Conservation (phyloP, 2,329 filamentous ascomycete genomes). For the Neophaeococcomyces aloes region DNA sequence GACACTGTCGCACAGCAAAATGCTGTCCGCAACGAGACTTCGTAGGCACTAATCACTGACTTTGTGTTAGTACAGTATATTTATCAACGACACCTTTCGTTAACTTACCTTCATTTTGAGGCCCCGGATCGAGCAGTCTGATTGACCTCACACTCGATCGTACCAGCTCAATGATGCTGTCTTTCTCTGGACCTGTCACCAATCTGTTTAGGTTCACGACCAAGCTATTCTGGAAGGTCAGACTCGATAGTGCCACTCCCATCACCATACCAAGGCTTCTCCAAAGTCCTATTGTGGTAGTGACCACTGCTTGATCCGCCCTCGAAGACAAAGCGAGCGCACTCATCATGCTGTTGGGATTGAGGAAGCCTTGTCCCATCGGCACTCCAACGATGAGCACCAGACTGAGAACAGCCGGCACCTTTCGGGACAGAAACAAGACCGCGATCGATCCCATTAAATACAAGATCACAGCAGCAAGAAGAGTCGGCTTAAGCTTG, state of each 20-base stretch:
- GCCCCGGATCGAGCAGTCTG: slow-evolving; percentile 4
- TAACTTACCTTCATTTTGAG: slow-evolving; percentile 10
- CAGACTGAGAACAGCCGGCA: slow-evolving; percentile 31
- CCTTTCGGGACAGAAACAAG: slow-evolving; percentile 28
- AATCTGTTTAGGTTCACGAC: slow-evolving; percentile 5
- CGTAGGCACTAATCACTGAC: slow-evolving; percentile 14
- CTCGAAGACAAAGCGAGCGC: slow-evolving; percentile 33
- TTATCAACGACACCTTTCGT: not conserved
- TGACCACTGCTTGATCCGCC: slow-evolving; percentile 35
- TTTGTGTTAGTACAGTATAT: not conserved
- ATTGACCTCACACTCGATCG: slow-evolving; percentile 11
- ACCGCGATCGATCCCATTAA: slow-evolving; percentile 28
- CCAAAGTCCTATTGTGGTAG: slow-evolving; percentile 15
- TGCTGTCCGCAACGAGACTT: slow-evolving; percentile 11
- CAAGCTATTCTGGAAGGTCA: slow-evolving; percentile 15
- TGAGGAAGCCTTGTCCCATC: slow-evolving; percentile 32
- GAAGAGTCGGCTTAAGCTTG: slow-evolving; percentile 33
- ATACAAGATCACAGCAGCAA: slow-evolving; percentile 29
- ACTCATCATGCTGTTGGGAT: slow-evolving; percentile 32
- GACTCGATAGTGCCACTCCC: slow-evolving; percentile 15
- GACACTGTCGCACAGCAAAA: slow-evolving; percentile 13
- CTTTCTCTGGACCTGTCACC: slow-evolving; percentile 5
- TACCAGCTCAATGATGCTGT: slow-evolving; percentile 7
- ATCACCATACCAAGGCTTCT: slow-evolving; percentile 15
- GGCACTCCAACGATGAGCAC: slow-evolving; percentile 31